Evolutionary conservation across 2,329 filamentous ascomycete genomes (phyloP).

Genomic region (Fusarium sterilihyphosum): DNA sequence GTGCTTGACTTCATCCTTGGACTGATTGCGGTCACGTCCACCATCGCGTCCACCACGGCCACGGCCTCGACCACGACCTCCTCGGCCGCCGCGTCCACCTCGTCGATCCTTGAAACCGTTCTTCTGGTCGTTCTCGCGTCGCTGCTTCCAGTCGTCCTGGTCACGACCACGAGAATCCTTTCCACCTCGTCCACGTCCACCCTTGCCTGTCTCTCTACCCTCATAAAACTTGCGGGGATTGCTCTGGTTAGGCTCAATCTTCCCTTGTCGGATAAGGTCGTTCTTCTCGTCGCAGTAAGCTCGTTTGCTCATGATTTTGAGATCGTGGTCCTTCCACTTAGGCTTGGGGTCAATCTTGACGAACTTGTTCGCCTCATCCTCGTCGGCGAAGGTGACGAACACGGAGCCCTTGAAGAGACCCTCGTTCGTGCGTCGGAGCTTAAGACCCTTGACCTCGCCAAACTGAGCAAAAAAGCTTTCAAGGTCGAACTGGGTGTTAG

Average conservation of each 20-base stretch:
- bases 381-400: constrained; percentile 89
- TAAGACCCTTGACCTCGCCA: constrained; percentile 82
- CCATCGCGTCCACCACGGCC: constrained; percentile 53
- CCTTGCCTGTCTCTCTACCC: constrained; percentile 53
- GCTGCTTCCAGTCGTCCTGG: constrained; percentile 70
- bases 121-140: constrained; percentile 70
- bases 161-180: constrained; percentile 55
- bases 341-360: constrained; percentile 82
- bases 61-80: constrained; percentile 57
- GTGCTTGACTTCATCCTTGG: constrained; percentile 41
- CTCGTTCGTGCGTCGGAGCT: constrained; percentile 79
- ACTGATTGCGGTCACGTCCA: constrained; percentile 51
- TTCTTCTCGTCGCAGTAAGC: constrained; percentile 85
- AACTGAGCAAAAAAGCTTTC: constrained; percentile 89
- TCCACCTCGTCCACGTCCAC: constrained; percentile 52
- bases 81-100: constrained; percentile 55
- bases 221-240: constrained; percentile 60
- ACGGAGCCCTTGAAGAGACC: constrained; percentile 94
- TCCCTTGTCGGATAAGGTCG: constrained; percentile 75
- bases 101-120: constrained; percentile 64
- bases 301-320: constrained; percentile 87
- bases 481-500: constrained; percentile 89
- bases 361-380: constrained; percentile 84
- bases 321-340: constrained; percentile 81
- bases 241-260: constrained; percentile 67